Base-by-base conservation (phyloP, 352 stramenopile species). In the Peronosclerospora sorghi region DNA sequence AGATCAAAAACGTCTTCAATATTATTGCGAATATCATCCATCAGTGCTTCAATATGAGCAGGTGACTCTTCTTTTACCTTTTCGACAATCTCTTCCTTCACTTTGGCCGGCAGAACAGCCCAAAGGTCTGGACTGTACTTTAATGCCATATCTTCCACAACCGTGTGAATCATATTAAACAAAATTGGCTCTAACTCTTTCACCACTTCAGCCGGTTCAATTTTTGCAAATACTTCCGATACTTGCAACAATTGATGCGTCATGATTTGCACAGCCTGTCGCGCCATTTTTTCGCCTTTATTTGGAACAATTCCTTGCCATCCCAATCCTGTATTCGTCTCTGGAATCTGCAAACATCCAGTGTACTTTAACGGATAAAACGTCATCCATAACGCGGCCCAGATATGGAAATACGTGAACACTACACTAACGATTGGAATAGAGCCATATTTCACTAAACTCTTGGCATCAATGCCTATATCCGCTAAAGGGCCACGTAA, bases 261-360 rank as follows among this genome's bases (percentile, higher is more conserved):
- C 64, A 98, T 95, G 41, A 96, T 87, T 41, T 76, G 68, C 48
- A 95, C 92, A 17, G 83, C 85, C 36, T 94, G 83, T 14, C 86
- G 87, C n/a, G 90, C 91, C 95, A 98, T 98, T 42, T 97, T 95
- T 60, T 97, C 90, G 20, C 85, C 93, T 55, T 98, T 98, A 54
- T 86, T 78, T 1, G 95, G 94, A n/a, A 98, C 93, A 35, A 98
- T 97, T 12, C 95, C 95, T 54, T 98, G 94, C 95, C 95, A 98
- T 7, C 95, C 94, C 3, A 97, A 49, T 6, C 94, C 94, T 50
- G 88, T 96, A 59, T 96, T 90, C 2, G 78, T 94, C 32, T 60
- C 54, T 0, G 78, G 74, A 51, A 89, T 83, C 61, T 94, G 86
- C 43, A 95, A 62, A 20, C 83, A 90, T 14, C 94, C 95, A 20